Base-by-base conservation (phyloP, 2,329 filamentous ascomycete species). In the Nannizzia gypsea region DNA sequence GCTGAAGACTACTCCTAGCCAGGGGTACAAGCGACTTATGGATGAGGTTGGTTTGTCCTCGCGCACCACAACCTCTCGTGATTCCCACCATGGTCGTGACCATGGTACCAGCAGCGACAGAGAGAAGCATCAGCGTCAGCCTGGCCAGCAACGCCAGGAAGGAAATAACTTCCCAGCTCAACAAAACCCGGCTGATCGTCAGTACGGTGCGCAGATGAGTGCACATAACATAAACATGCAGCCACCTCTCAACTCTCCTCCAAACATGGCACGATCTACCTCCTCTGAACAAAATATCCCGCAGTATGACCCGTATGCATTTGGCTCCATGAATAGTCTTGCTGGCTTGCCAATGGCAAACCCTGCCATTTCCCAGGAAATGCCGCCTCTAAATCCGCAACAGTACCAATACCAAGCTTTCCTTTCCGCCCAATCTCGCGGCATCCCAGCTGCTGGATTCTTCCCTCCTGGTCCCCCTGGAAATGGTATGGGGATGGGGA, bases 21-120 rank as follows among this genome's bases (percentile, higher is more conserved):
- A 97, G 75, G 93, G 93, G 58, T 99, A 99, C 78, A 99, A 97
- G 80, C 87, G 93, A 58, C 77, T 99, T 62, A 99, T 99, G 93
- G 93, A 99, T 68, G 93, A 99, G 72, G 93, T 99, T 66, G 91
- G 92, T 62, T 77, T 99, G 40, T 95, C 92, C 17, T 76, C 75
- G 52, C 72, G 76, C 36, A 59, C 54, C 22, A 69, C 71, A 42
- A 66, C 67, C 56, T 67, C 70, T 31, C 70, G 71, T 46, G 76
- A 77, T 31, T n/a, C 50, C 20, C 60, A 73, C 57, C 70, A 74
- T 60, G 68, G 65, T 46, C 71, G 74, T 42, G 74, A 76, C 15
- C 69, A 71, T 56, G 66, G 64, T 28, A 61, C 62, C 22, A 63
- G 65, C 17, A 71, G 74, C 63, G 67, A 66, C 17, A 54, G 50